Evolutionary conservation across 495 filamentous ascomycete species (phyloP), one percentile per base, ranked within the genome.

Genomic region (Tirmania nivea): DNA sequence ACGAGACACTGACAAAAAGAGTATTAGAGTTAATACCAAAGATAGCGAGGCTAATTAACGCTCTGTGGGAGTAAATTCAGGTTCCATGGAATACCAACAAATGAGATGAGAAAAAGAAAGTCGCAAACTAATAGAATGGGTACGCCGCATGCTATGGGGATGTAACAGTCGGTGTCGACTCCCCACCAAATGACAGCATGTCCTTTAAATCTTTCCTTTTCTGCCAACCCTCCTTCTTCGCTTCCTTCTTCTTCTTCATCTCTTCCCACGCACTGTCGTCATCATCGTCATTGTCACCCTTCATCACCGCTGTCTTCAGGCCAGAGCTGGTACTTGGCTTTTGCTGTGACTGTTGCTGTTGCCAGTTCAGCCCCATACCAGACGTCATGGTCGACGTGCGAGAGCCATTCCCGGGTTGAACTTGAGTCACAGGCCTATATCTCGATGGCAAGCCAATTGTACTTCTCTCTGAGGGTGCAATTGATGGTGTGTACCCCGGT

Each of bases 391-490:
- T 75, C 10, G 72, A 69, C 8, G 74, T 70, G 58, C 77, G 69
- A 8, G 62, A 61, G 47, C 67, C 56, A 54, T 60, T 62, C 55
- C 57, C 63, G 56, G 63, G 59, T 20, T 58, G 59, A 20, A 55
- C 63, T 54, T 76, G 73, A 34, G 84, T 88, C 0, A 97, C 87
- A 0, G 92, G 88, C 12, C 92, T 78, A 67, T 97, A 97, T n/a
- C 90, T 79, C 36, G 84, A 78, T 21, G 89, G 84, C 50, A 89
- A 69, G 3, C 90, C 92, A 54, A 95, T 73, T 64, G 86, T 96
- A 68, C 85, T 94, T 50, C 90, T 80, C 68, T 97, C 90, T 1
- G 84, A 93, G 5, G 90, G 92, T 5, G 90, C 88, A 54, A 96
- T 89, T 4, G 79, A 83, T 3, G 81, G 70, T 0, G 80, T 71